Evolutionary conservation across 805 yeast species (phyloP).

Genomic region (Tetrapisispora fleetii): DNA sequence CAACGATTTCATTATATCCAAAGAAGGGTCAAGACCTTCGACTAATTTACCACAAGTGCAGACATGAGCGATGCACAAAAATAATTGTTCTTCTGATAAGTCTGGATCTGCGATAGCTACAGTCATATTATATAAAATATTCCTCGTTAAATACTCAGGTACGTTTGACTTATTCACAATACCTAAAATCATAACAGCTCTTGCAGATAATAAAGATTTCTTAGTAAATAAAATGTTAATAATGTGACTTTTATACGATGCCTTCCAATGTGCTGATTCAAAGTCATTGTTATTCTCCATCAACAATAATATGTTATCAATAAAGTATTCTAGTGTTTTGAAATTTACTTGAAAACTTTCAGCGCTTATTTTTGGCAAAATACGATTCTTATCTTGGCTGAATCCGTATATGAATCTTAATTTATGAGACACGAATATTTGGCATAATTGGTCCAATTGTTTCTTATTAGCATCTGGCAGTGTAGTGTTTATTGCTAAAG

Average conservation of each 20-base stretch:
- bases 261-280: constrained; percentile 44
- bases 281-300: constrained; percentile 37
- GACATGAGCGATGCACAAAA: constrained; percentile 27
- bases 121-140: constrained; percentile 17
- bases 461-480: constrained; percentile 31
- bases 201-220: constrained; percentile 48
- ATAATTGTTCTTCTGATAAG: constrained; percentile 21
- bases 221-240: constrained; percentile 47
- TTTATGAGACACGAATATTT: constrained; percentile 42
- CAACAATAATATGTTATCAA: constrained; percentile 43
- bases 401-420: constrained; percentile 59
- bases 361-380: constrained; percentile 24
- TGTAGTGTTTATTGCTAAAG: constrained; percentile 49
- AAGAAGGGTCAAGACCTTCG: constrained; percentile 27
- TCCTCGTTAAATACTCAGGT: constrained; percentile 39
- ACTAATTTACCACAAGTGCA: constrained; percentile 31
- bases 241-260: constrained; percentile 53
- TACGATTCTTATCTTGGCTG: constrained; percentile 39
- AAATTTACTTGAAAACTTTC: constrained; percentile 30
- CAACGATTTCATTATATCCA: constrained; percentile 20
- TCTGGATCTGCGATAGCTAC: constrained; percentile 28
- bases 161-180: constrained; percentile 52
- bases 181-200: constrained; percentile 61
- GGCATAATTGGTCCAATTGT: constrained; percentile 37
- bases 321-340: constrained; percentile 43